These are phyloP conservation scores for Nannochloropsis oceanica DNA, from an alignment of 108 stramenopile genomes.

Conservation along the genomic window DNA sequence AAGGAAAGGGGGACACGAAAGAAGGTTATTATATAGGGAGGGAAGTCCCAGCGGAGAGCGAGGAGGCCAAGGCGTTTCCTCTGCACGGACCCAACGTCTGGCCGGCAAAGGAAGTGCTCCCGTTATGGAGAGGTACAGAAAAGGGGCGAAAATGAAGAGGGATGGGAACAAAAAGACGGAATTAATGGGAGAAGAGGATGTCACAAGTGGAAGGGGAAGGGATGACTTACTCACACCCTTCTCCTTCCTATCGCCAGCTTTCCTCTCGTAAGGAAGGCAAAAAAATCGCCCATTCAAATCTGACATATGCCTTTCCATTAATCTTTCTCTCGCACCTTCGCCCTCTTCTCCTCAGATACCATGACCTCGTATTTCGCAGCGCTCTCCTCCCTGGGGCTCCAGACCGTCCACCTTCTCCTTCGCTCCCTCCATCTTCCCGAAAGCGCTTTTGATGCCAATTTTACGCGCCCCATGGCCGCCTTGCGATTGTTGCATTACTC, in stretches of 20 bases:
- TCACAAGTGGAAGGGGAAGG: neutral
- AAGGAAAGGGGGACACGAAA: constrained; percentile 46
- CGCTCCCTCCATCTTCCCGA: constrained; percentile 36
- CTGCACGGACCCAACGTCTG: constrained; percentile 48
- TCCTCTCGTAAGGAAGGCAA: neutral
- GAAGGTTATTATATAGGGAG: constrained; percentile 57
- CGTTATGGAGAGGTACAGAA: constrained; percentile 1
- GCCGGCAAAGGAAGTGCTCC: constrained; percentile 29
- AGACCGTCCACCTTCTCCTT: constrained; percentile 39
- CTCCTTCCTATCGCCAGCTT: neutral
- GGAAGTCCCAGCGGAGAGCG: constrained; percentile 36
- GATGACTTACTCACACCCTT: neutral
- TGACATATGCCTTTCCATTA: neutral
- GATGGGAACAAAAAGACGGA: neutral
- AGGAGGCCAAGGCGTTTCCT: constrained; percentile 37
- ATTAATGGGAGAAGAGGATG: neutral
- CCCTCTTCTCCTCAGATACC: constrained; percentile 18
- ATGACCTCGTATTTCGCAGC: constrained; percentile 43
- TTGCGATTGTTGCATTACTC: constrained; percentile 25
- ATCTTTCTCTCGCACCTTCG: neutral
- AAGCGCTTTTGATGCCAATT: constrained; percentile 42
- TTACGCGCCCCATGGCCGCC: constrained; percentile 21
- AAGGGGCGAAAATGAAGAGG: too few species aligned
- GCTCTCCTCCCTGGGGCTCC: constrained; percentile 32
- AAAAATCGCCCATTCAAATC: neutral